These are phyloP conservation scores for Coemansia sp. DNA, from an alignment of 192 early-diverging fungal species.

Conservation along the genomic window DNA sequence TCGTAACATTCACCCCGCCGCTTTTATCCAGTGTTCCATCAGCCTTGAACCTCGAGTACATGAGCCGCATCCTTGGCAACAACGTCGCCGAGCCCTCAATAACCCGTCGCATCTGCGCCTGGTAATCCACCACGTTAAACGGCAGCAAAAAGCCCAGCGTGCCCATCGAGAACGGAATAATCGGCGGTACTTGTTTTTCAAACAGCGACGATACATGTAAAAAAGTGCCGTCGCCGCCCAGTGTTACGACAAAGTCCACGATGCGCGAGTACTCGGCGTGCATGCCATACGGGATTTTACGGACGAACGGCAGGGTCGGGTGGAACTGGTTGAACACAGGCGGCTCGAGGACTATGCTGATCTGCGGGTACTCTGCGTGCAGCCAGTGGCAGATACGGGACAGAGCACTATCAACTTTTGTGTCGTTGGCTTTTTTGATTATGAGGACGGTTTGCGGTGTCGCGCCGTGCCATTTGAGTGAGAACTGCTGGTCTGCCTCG, in stretches of 20 bases:
- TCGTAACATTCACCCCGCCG: conserved; percentile 67
- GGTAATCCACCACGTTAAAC: conserved; percentile 70
- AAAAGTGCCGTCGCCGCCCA: conserved; percentile 96
- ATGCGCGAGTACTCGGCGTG: conserved; percentile 64
- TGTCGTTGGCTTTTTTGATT: conserved; percentile 77
- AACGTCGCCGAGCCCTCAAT: conserved; percentile 66
- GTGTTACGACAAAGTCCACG: conserved; percentile 88
- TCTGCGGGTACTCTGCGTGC: conserved; percentile 59
- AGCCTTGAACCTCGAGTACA: conserved; percentile 60
- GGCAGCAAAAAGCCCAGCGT: conserved; percentile 91
- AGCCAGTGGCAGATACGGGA: conserved; percentile 72
- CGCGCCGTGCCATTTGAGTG: conserved; percentile 25
- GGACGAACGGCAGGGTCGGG: conserved; percentile 22
- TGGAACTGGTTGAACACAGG: conserved; percentile 60
- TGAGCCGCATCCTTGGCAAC: conserved; percentile 76
- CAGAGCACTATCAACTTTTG: conserved; percentile 64
- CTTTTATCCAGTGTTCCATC: conserved; percentile 54
- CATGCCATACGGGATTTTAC: conserved; percentile 31
- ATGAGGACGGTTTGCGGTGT: conserved; percentile 73
- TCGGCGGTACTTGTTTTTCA: conserved; percentile 81
- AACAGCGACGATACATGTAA: conserved; percentile 90
- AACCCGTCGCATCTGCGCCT: conserved; percentile 59
- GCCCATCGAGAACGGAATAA: conserved; percentile 91
- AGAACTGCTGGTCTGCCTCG: conserved; percentile 32
- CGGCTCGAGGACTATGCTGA: conserved; percentile 72